Base-by-base conservation (phyloP, 1,284 basidiomycete genomes). In the Naganishia sp. region DNA sequence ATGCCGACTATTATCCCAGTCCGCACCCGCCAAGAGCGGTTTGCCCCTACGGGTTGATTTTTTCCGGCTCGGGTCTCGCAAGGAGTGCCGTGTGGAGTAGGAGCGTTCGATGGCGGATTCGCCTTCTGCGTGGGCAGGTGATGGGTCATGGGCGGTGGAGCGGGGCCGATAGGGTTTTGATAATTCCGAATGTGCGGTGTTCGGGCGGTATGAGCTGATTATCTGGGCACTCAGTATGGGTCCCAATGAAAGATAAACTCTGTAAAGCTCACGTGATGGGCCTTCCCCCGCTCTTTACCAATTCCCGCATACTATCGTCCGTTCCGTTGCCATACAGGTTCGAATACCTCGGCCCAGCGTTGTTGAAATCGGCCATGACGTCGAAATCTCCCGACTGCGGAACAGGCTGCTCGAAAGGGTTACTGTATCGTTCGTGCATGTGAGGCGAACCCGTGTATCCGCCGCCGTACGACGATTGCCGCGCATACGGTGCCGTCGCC, bases 351-450 rank as follows among this genome's bases (percentile, higher is more conserved):
- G 90, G 92, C 0, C 92, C 92, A 5, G 85, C 77, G 71, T 93
- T 94, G 81, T 94, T 93, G 78, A 94, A 94, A 80, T 94, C 92
- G 10, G 91, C 90, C 75, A 88, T 90, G 44, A 94, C 87, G 74
- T 94, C 89, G 84, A 90, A 93, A 7, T 83, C 59, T 36, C 15
- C 33, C 9, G 36, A 7, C 36, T 52, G 28, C 10, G 48, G 36
- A 11, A 21, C 21, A 16, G 59, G 28, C 84, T 50, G 86, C 86
- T 61, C 59, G 18, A 61, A 61, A 6, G 59, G 59, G n/a, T 61
- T 61, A 42, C 50, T 42, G 36, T 61, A 61, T 11, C 48, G 33
- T 48, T 61, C 59, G 3, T 61, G 59, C 28, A 50, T 28, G 21
- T 52, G 39, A 9, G 59, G 48, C 6, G 59, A 52, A 50, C 52